phyloP scores from a whole-genome alignment of 139 green algal species.

The Picochlorum costavermella region DNA sequence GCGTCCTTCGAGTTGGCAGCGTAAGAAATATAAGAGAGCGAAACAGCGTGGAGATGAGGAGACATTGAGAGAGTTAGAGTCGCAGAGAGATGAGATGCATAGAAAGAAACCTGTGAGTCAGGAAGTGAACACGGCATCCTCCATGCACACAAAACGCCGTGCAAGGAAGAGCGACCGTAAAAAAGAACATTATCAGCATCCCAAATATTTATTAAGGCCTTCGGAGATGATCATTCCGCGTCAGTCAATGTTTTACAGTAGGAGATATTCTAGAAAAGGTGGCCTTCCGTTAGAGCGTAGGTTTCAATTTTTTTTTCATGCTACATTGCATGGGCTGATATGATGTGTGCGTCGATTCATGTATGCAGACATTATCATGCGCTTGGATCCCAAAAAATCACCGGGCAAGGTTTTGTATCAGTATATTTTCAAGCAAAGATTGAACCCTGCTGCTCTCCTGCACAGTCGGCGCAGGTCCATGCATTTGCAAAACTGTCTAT shows the following conservation, averaged over 20 bases:
- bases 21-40: conserved; percentile 10
- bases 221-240: conserved; percentile 29
- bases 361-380: conserved; percentile 39
- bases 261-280: conserved; percentile 36
- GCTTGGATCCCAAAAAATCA: conserved; percentile 8
- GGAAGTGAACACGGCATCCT: too few species aligned
- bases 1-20: conserved; percentile 42
- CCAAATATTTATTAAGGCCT: conserved; percentile 8
- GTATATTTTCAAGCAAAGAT: conserved; percentile 27
- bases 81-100: too few species aligned
- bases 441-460: conserved; percentile 14
- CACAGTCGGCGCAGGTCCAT: neutral
- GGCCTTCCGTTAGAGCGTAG: conserved; percentile 50
- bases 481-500: conserved; percentile 5
- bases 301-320: conserved; percentile 1
- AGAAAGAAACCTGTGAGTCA: too few species aligned
- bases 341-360: neutral
- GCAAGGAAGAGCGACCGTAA: neutral
- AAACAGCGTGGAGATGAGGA: conserved; percentile 4
- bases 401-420: conserved; percentile 28
- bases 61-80: too few species aligned
- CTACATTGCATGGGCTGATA: neutral
- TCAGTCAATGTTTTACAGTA: conserved; percentile 47
- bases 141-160: neutral
- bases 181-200: conserved; percentile 8